Conservation (phyloP, 108 stramenopile genomes). For the Nannochloropsis salina region DNA sequence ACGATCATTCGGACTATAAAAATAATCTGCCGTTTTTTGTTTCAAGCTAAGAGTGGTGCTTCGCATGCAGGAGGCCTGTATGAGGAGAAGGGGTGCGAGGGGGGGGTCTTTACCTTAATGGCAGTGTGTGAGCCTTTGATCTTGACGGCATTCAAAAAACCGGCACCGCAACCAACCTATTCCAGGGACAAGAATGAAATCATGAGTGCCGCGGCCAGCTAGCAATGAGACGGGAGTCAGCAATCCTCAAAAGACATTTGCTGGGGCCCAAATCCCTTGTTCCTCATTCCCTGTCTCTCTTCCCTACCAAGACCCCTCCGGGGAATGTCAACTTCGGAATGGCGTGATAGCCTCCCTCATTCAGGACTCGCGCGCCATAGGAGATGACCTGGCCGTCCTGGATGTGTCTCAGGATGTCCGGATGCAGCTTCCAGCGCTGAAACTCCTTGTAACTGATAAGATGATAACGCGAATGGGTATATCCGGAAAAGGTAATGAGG, state of each 20-base stretch:
- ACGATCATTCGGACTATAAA: background rate
- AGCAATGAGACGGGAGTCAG: background rate
- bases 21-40: no score
- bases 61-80: background rate
- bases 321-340: slow-evolving; percentile 92
- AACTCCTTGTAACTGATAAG: slow-evolving; percentile 79
- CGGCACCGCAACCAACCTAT: slow-evolving; percentile 88
- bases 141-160: slow-evolving; percentile 95
- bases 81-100: background rate
- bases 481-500: no score
- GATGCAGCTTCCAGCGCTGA: slow-evolving; percentile 96
- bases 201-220: background rate
- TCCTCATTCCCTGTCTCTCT: background rate
- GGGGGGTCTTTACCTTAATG: slow-evolving; percentile 60
- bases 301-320: slow-evolving; percentile 57
- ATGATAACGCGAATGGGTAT: background rate
- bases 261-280: background rate
- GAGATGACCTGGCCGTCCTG: slow-evolving; percentile 89
- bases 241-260: no score
- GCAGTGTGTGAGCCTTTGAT: slow-evolving; percentile 99
- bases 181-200: slow-evolving; percentile 35
- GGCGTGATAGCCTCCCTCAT: slow-evolving; percentile 93
- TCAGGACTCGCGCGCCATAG: slow-evolving; percentile 93
- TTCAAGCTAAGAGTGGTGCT: no score
- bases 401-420: slow-evolving; percentile 70